phyloP scores from a whole-genome alignment of 257 asterid species.

The Catharanthus roseus region DNA sequence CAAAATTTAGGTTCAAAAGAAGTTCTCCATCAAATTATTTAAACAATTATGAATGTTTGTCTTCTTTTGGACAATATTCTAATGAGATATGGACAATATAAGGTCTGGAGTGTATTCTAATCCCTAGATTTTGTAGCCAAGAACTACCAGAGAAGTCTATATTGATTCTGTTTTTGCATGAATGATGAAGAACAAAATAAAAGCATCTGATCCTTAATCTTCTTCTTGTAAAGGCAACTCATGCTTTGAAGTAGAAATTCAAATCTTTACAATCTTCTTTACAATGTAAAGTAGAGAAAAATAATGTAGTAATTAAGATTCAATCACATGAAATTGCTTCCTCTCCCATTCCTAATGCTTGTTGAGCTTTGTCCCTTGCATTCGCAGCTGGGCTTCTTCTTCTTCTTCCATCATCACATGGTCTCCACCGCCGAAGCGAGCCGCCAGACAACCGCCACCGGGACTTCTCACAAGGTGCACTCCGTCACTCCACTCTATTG shows the following conservation, averaged over 20 bases:
- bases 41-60: too few species aligned
- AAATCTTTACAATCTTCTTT: too few species aligned
- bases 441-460: constrained; percentile 58
- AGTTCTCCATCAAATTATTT: too few species aligned
- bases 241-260: too few species aligned
- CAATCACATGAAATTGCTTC: too few species aligned
- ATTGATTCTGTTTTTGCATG: background rate
- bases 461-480: constrained; percentile 74
- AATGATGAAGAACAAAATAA: background rate
- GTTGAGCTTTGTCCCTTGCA: too few species aligned
- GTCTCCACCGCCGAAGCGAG: constrained; percentile 36
- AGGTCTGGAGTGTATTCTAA: too few species aligned
- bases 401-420: constrained; percentile 29
- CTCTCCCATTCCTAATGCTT: too few species aligned
- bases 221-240: too few species aligned
- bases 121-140: constrained; percentile 24
- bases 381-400: too few species aligned
- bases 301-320: too few species aligned
- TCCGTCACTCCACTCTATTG: constrained; percentile 74
- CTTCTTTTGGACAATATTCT: background rate
- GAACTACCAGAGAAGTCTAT: background rate
- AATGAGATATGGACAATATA: background rate
- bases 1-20: too few species aligned
- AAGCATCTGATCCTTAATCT: background rate
- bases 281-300: background rate